Evolutionary conservation across 768 basidiomycete genomes (phyloP), one percentile per base, ranked within the genome.

Genomic region (Termitomyces sp.): DNA sequence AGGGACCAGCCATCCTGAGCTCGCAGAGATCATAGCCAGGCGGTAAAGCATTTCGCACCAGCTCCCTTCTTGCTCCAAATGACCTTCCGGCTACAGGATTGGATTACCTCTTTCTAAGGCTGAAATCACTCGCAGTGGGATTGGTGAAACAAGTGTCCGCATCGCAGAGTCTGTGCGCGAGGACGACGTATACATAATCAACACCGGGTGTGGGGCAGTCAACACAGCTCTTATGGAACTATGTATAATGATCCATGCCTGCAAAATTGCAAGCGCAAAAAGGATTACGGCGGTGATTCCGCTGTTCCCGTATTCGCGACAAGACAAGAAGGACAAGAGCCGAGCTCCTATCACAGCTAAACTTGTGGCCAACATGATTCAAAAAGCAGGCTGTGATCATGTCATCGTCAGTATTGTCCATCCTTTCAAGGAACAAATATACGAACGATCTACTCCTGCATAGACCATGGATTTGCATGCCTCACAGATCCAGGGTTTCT

Each of bases 261-360:
- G 96, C 85, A 96, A 95, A 76, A 98, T 98, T 66, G 96, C 97
- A n/a, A 96, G 93, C 63, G 95, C 97, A 48, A 92, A 90, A 73
- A 81, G 97, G 60, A 98, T 99, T 68, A 99, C 97, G 6, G 97
- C 96, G n/a, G 94, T 99, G 61, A 84, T 98, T 57, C 97, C 97
- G 43, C 83, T 97, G 36, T 99, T 94, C 74, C 96, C 97, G 1
- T 99, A 99, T 72, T 86, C 97, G 9, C 80, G 97, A 57, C 97
- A 98, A 73, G 97, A 99, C 78, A 98, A 98, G 73, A 99, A 98
- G 74, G 96, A 99, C 81, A 98, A 98, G 77, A 96, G 94, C 65
- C 82, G 96, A 61, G 96, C 95, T 7, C 96, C 96, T 52, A 98
- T 98, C 67, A 94, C 95, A 5, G 96, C 96, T 49, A 99, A 98